phyloP scores from a whole-genome alignment of 768 basidiomycete genomes.

The Pholiota microspora region DNA sequence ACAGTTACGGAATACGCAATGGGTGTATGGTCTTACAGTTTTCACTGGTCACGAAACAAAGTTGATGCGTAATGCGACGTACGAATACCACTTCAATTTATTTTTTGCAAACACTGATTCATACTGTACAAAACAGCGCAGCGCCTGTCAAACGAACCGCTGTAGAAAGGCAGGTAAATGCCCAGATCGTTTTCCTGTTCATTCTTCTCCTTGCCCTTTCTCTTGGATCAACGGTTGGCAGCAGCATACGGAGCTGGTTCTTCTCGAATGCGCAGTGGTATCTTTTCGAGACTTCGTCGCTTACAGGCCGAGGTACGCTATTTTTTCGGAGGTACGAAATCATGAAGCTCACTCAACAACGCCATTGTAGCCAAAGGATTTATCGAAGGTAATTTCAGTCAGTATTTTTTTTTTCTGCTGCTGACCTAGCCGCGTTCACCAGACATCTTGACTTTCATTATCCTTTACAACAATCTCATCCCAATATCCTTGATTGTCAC shows the following conservation, averaged over 20 bases:
- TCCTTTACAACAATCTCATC: slow-evolving; percentile 98
- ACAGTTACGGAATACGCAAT: slow-evolving; percentile 93
- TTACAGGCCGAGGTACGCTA: slow-evolving; percentile 61
- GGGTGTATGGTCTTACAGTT: slow-evolving; percentile 92
- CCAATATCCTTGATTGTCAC: slow-evolving; percentile 99
- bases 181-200: slow-evolving; percentile 95
- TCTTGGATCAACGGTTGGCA: slow-evolving; percentile 88
- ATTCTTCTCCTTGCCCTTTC: slow-evolving; percentile 83
- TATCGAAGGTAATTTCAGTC: too few species aligned
- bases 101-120: not conserved
- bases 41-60: slow-evolving; percentile 99
- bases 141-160: slow-evolving; percentile 97
- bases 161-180: slow-evolving; percentile 94
- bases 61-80: slow-evolving; percentile 98
- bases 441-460: slow-evolving; percentile 98
- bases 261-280: slow-evolving; percentile 91
- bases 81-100: slow-evolving; percentile 27
- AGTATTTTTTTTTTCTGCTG: too few species aligned
- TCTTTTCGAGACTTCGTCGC: slow-evolving; percentile 59
- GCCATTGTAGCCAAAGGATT: slow-evolving; percentile 62
- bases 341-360: not conserved
- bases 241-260: slow-evolving; percentile 90
- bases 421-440: slow-evolving; percentile 10
- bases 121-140: slow-evolving; percentile 56
- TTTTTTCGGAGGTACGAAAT: not conserved